A percentile compares a stretch with the other conserved stretches of the same genome.
Evolutionary conservation across 2,329 filamentous ascomycete genomes (phyloP).

Genomic region (Xylaria arbuscula): DNA sequence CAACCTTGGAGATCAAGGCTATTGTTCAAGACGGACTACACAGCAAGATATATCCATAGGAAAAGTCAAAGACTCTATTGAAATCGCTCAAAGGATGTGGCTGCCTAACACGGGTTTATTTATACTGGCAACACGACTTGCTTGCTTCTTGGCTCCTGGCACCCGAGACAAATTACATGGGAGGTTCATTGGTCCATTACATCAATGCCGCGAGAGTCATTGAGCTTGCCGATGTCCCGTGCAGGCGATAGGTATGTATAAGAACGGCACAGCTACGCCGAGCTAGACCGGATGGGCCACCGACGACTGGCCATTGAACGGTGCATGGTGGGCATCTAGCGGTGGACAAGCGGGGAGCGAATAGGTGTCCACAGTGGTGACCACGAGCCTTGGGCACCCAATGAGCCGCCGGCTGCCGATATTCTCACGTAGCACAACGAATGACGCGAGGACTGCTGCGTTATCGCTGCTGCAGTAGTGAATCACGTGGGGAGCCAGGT

Average conservation of each 20-base stretch:
- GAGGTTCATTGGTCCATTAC: constrained; percentile 29
- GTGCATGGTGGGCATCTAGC: constrained; percentile 19
- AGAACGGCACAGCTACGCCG: constrained; percentile 26
- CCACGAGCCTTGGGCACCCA: constrained; percentile 15
- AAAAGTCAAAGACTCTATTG: constrained; percentile 10
- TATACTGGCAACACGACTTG: constrained; percentile 2
- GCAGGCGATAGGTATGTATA: constrained; percentile 22
- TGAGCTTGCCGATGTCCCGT: constrained; percentile 31
- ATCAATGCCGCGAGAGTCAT: constrained; percentile 17
- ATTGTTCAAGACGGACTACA: constrained; percentile 14
- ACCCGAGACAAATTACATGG: constrained; percentile 9
- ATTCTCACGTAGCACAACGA: constrained; percentile 23
- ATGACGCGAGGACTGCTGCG: constrained; percentile 20
- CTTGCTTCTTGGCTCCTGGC: constrained; percentile 14
- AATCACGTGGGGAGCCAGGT: constrained; percentile 6
- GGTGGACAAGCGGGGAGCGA: constrained; percentile 16
- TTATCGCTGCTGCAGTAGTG: not conserved
- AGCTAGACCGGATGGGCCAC: constrained; percentile 27
- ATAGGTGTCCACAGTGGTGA: constrained; percentile 5
- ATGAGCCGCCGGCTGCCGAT: constrained; percentile 11
- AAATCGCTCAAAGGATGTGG: constrained; percentile 3
- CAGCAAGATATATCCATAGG: constrained; percentile 1
- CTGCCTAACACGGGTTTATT: constrained; percentile 26
- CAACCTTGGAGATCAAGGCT: not conserved
- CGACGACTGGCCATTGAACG: constrained; percentile 23